phyloP scores from a whole-genome alignment of 805 yeast species.

The Komagataella mondaviorum region DNA sequence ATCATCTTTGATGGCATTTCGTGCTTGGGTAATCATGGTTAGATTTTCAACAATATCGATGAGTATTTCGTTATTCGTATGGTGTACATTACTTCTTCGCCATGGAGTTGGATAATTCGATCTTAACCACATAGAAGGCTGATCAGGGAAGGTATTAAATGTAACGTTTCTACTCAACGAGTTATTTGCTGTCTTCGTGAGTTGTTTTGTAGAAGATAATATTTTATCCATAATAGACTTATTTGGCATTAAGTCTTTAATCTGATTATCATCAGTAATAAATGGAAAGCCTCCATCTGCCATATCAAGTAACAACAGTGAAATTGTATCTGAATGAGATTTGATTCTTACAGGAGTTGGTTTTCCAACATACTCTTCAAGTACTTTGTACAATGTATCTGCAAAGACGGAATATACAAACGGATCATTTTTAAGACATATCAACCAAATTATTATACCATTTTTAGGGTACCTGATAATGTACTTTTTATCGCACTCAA shows the following conservation, averaged over 20 bases:
- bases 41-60: slow-evolving; percentile 68
- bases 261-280: slow-evolving; percentile 54
- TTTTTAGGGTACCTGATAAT: background rate
- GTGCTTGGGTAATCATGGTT: slow-evolving; percentile 24
- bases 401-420: slow-evolving; percentile 28
- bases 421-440: slow-evolving; percentile 20
- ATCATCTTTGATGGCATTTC: slow-evolving; percentile 6
- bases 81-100: slow-evolving; percentile 61
- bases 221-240: slow-evolving; percentile 41
- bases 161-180: slow-evolving; percentile 10
- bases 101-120: slow-evolving; percentile 45
- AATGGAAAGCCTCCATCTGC: slow-evolving; percentile 68
- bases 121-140: slow-evolving; percentile 16
- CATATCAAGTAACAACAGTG: slow-evolving; percentile 63
- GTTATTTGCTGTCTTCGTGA: slow-evolving; percentile 17
- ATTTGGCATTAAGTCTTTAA: slow-evolving; percentile 59
- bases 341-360: slow-evolving; percentile 46
- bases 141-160: background rate
- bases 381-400: slow-evolving; percentile 21
- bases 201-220: slow-evolving; percentile 24
- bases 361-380: slow-evolving; percentile 27
- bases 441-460: background rate
- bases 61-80: slow-evolving; percentile 73
- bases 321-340: slow-evolving; percentile 57
- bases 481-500: background rate